Conservation (phyloP, 345 rosid genomes). For the Triadica sebifera region DNA sequence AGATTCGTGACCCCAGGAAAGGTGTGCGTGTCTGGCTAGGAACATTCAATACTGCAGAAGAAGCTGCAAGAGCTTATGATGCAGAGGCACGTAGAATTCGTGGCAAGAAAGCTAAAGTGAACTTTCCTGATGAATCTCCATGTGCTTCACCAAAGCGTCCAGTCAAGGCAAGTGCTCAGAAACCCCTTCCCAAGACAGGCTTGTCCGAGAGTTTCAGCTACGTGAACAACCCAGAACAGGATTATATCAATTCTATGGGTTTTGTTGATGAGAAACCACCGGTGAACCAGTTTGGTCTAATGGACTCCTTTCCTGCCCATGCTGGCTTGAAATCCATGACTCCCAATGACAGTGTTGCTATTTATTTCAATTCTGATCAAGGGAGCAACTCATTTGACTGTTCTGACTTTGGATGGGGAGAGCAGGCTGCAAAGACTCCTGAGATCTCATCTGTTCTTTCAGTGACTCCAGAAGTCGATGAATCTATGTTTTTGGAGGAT, state of each 20-base stretch:
- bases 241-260: conserved; percentile 42
- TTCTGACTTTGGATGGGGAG: conserved; percentile 80
- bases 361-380: conserved; percentile 74
- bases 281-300: conserved; percentile 45
- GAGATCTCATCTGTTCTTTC: conserved; percentile 68
- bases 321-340: conserved; percentile 32
- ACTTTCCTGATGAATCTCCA: conserved; percentile 45
- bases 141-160: conserved; percentile 38
- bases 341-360: conserved; percentile 33
- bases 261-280: conserved; percentile 67
- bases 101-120: conserved; percentile 47
- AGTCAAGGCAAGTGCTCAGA: conserved; percentile 43
- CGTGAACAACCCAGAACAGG: conserved; percentile 44
- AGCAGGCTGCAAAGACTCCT: conserved; percentile 67
- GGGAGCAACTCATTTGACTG: conserved; percentile 82
- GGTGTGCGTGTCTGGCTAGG: conserved; percentile 96
- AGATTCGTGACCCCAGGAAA: conserved; percentile 90
- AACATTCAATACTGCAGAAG: conserved; percentile 94
- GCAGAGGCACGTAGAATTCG: conserved; percentile 75
- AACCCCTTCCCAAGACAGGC: conserved; percentile 41
- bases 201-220: conserved; percentile 36
- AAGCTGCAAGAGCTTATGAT: conserved; percentile 92
- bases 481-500: conserved; percentile 51
- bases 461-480: conserved; percentile 44
- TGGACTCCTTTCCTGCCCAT: conserved; percentile 30